Conservation (phyloP, 1,139 yeast genomes). For the Casaregolazyma lundiana region DNA sequence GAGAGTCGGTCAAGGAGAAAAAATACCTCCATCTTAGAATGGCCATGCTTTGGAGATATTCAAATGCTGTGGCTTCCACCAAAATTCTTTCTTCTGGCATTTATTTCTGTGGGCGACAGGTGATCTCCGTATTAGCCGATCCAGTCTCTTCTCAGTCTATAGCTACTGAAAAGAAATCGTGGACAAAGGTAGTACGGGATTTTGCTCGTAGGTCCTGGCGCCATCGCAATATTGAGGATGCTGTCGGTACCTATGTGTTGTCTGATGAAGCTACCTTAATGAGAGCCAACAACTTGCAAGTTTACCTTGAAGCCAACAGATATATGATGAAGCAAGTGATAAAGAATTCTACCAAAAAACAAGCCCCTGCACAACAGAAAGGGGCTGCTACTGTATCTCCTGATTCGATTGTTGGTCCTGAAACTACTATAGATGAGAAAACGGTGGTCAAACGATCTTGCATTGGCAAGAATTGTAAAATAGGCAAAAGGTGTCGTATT, state of each 20-base stretch:
- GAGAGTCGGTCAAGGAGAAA: conserved; percentile 58
- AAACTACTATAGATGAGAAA: conserved; percentile 61
- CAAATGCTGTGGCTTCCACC: conserved; percentile 71
- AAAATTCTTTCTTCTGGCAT: conserved; percentile 72
- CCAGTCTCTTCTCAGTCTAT: conserved; percentile 10
- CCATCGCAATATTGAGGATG: conserved; percentile 56
- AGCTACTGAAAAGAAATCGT: conserved; percentile 40
- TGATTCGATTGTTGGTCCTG: conserved; percentile 70
- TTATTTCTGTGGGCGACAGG: conserved; percentile 63
- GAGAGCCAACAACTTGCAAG: conserved; percentile 71
- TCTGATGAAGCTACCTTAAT: conserved; percentile 57
- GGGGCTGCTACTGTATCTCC: conserved; percentile 78
- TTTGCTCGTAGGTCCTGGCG: conserved; percentile 90
- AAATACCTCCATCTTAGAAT: conserved; percentile 74
- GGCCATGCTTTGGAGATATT: conserved; percentile 85
- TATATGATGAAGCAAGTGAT: conserved; percentile 50
- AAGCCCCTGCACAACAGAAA: conserved; percentile 33
- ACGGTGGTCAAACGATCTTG: conserved; percentile 84
- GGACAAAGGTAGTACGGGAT: conserved; percentile 74
- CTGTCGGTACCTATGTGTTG: conserved; percentile 52
- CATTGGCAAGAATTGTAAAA: conserved; percentile 66
- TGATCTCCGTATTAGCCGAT: conserved; percentile 40
- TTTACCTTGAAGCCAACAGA: conserved; percentile 89
- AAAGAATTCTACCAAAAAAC: conserved; percentile 15
- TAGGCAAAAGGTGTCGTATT: conserved; percentile 83